Evolutionary conservation across 2,329 filamentous ascomycete genomes (phyloP).

Genomic region (Aspergillus japonicus): DNA sequence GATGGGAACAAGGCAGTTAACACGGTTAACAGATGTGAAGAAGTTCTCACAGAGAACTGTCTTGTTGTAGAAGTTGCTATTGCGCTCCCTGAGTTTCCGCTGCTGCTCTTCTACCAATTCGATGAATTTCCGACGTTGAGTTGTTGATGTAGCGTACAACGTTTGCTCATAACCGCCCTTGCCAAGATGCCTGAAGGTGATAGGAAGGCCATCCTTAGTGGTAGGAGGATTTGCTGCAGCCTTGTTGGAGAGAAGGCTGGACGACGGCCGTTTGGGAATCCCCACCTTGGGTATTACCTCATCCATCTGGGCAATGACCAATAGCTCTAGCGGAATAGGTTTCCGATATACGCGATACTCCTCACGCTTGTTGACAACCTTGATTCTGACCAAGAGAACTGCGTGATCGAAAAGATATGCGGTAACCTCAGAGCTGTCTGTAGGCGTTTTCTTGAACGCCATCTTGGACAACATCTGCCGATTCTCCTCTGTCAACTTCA

Average conservation of each 20-base stretch:
- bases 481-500: slow-evolving; percentile 90
- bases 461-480: slow-evolving; percentile 94
- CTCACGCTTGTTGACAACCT: slow-evolving; percentile 87
- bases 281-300: slow-evolving; percentile 82
- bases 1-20: slow-evolving; percentile 92
- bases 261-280: slow-evolving; percentile 80
- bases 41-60: slow-evolving; percentile 76
- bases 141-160: slow-evolving; percentile 80
- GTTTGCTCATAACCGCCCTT: slow-evolving; percentile 94
- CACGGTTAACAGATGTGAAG: slow-evolving; percentile 82
- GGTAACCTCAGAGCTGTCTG: slow-evolving; percentile 84
- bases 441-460: slow-evolving; percentile 85
- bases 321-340: slow-evolving; percentile 88
- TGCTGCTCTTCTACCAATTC: slow-evolving; percentile 93
- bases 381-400: slow-evolving; percentile 84
- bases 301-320: slow-evolving; percentile 96
- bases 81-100: slow-evolving; percentile 72
- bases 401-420: slow-evolving; percentile 97
- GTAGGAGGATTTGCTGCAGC: slow-evolving; percentile 49
- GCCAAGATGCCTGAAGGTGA: slow-evolving; percentile 93
- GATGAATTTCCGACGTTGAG: slow-evolving; percentile 92
- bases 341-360: slow-evolving; percentile 93
- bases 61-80: slow-evolving; percentile 68
- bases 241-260: slow-evolving; percentile 70
- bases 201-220: slow-evolving; percentile 78